Conservation (phyloP, 23 red algal genomes). For the Cyanidium caldarium region DNA sequence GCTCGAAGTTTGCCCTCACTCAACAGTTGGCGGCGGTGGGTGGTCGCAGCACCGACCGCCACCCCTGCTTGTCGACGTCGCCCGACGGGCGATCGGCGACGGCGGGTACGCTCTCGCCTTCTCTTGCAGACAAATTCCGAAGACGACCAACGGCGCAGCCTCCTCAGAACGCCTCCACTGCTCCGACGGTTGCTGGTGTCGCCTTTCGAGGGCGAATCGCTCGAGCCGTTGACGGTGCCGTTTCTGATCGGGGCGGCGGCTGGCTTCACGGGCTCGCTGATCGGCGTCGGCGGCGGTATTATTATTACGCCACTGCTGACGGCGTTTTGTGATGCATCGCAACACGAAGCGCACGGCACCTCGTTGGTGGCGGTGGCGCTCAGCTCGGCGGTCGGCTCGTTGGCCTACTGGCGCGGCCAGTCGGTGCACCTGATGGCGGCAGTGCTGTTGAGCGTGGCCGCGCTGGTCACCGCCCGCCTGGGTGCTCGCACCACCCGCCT, state of each 20-base stretch:
- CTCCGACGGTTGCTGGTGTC: no score
- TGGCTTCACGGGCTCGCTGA: constrained; percentile 34
- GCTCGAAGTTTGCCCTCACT: no score
- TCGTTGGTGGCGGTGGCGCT: constrained; percentile 43
- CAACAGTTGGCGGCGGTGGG: no score
- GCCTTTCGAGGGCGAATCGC: no score
- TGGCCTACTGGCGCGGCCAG: constrained; percentile 22
- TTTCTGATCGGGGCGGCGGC: constrained; percentile 10
- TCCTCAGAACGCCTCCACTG: no score
- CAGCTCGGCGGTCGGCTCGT: constrained; percentile 15
- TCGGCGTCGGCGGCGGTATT: constrained; percentile 81
- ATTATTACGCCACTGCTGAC: constrained; percentile 66
- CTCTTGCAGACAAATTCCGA: no score
- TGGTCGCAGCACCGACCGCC: no score
- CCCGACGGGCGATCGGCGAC: no score
- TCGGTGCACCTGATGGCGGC: constrained; percentile 20
- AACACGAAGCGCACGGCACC: constrained; percentile 73
- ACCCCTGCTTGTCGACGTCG: no score
- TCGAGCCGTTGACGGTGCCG: no score
- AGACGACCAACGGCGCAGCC: no score
- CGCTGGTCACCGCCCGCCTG: constrained; percentile 24
- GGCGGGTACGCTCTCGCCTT: no score
- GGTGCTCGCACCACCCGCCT: constrained; percentile 18
- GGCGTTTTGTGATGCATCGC: constrained; percentile 11
- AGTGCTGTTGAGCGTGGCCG: constrained; percentile 17